Conservation (phyloP, 2,329 filamentous ascomycete species). For the Sporothrix brasiliensis region DNA sequence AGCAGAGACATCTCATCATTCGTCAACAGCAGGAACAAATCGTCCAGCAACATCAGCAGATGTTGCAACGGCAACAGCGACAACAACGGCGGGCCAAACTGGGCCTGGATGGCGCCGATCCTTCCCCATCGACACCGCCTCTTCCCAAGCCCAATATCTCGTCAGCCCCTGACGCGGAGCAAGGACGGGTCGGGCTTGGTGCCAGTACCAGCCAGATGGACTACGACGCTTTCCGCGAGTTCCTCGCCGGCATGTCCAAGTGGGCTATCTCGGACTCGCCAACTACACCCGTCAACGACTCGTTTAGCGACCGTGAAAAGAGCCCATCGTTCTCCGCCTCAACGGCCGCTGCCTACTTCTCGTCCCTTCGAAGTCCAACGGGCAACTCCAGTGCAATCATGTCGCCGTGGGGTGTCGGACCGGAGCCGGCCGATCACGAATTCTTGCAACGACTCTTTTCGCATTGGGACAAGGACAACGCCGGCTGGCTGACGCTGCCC, state of each 20-base stretch:
- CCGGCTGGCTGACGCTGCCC: slow-evolving; percentile 78
- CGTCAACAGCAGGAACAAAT: slow-evolving; percentile 72
- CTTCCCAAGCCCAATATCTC: neutral
- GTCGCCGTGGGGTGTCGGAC: slow-evolving; percentile 60
- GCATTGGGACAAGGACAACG: slow-evolving; percentile 81
- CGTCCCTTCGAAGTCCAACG: slow-evolving; percentile 60
- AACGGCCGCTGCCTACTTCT: slow-evolving; percentile 55
- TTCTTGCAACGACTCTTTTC: slow-evolving; percentile 87
- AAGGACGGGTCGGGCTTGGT: slow-evolving; percentile 83
- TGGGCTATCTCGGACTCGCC: slow-evolving; percentile 93
- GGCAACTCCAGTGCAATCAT: slow-evolving; percentile 42
- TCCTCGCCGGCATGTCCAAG: slow-evolving; percentile 82
- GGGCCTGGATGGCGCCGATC: slow-evolving; percentile 41
- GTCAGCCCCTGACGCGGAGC: slow-evolving; percentile 64
- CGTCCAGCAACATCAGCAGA: slow-evolving; percentile 72
- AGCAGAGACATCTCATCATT: slow-evolving; percentile 77
- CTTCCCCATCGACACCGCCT: neutral
- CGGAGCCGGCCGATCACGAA: slow-evolving; percentile 85
- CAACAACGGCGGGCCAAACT: slow-evolving; percentile 45
- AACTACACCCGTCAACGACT: slow-evolving; percentile 55
- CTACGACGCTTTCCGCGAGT: slow-evolving; percentile 93
- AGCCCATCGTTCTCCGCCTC: slow-evolving; percentile 59
- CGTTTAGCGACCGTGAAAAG: slow-evolving; percentile 55
- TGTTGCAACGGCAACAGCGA: slow-evolving; percentile 72
- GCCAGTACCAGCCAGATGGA: slow-evolving; percentile 94